Evolutionary conservation across 192 early-diverging fungal genomes (phyloP).

Genomic region (Nowakowskiella sp.): DNA sequence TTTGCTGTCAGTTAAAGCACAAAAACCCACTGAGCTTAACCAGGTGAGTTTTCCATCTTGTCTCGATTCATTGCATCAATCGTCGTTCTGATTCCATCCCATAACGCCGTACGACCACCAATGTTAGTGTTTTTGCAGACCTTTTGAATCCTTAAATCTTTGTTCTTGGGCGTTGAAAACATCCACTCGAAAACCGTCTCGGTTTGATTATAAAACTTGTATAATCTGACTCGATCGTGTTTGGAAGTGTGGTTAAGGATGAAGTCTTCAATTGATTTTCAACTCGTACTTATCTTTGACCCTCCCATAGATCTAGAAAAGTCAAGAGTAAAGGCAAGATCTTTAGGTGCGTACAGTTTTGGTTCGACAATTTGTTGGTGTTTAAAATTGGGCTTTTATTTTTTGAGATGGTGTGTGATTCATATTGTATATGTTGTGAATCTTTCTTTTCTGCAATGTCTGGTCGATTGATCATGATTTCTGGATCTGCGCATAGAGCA

Average conservation of each 20-base stretch:
- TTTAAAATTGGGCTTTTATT: too few species aligned
- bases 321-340: not conserved
- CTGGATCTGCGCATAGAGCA: too few species aligned
- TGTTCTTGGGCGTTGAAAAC: not conserved
- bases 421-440: too few species aligned
- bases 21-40: not conserved
- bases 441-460: too few species aligned
- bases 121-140: not conserved
- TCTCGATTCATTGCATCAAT: not conserved
- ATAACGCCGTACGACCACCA: not conserved
- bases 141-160: not conserved
- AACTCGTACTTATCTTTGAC: not conserved
- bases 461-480: too few species aligned
- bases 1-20: not conserved
- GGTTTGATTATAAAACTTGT: not conserved
- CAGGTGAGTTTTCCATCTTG: not conserved
- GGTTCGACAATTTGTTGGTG: too few species aligned
- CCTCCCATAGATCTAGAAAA: not conserved
- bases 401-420: too few species aligned
- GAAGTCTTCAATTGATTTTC: not conserved
- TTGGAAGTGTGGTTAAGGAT: not conserved
- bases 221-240: not conserved
- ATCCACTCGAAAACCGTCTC: not conserved
- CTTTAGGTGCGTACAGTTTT: too few species aligned
- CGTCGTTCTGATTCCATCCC: not conserved